A percentile compares a stretch with the other conserved stretches of the same genome.
Evolutionary conservation across 305 asterid genomes (phyloP).

Genomic region (Fraxinus floribunda): DNA sequence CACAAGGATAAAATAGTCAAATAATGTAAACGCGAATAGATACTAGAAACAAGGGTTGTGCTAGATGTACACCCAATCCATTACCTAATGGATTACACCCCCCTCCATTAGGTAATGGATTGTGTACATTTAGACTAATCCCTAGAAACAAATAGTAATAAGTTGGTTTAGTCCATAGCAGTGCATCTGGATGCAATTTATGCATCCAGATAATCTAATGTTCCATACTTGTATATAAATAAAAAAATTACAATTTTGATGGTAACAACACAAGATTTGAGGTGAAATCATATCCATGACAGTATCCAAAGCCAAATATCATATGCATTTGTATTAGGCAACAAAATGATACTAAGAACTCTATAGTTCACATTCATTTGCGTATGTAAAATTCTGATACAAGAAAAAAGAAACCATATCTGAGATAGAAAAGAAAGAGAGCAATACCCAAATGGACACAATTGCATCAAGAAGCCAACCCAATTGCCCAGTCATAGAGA

Average conservation of each 20-base stretch:
- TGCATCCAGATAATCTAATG: neutral
- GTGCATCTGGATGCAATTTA: neutral
- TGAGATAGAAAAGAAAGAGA: slow-evolving; percentile 6
- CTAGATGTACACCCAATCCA: no score
- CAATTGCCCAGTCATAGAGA: slow-evolving; percentile 73
- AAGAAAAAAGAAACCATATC: neutral
- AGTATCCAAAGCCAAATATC: neutral
- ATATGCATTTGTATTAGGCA: neutral
- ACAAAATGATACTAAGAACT: neutral
- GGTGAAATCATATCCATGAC: neutral
- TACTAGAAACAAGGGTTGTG: neutral
- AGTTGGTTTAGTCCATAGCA: neutral
- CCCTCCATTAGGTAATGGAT: no score
- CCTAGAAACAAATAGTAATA: neutral
- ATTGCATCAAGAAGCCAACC: slow-evolving; percentile 91
- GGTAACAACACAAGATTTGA: neutral
- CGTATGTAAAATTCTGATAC: neutral
- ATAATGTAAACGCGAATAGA: neutral
- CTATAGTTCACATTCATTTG: slow-evolving; percentile 2
- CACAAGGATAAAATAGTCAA: neutral
- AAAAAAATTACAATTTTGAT: neutral
- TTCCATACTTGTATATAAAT: neutral
- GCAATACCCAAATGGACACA: slow-evolving; percentile 82
- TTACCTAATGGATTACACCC: no score
- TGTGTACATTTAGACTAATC: no score